These are phyloP conservation scores for Luvunga scandens DNA, from an alignment of 345 rosid species.

Conservation along the genomic window DNA sequence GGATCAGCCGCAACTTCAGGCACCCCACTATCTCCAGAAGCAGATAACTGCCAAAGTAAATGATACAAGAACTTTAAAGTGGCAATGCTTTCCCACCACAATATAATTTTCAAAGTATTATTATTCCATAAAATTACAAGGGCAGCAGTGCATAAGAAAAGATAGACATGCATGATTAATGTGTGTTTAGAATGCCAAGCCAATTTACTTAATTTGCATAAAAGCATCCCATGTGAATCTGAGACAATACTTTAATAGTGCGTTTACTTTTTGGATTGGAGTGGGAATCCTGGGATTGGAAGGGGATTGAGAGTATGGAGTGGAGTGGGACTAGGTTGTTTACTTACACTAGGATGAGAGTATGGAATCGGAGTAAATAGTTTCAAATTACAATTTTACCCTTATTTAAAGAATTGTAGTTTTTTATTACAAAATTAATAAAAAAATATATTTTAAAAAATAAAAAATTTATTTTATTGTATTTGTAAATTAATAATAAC, in stretches of 20 bases:
- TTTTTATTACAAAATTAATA: too few species aligned
- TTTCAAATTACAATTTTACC: too few species aligned
- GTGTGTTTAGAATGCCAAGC: background rate
- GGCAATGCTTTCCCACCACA: slow-evolving; percentile 9
- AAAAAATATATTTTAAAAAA: too few species aligned
- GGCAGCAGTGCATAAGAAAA: background rate
- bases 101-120: background rate
- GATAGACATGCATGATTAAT: background rate
- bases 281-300: too few species aligned
- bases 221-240: background rate
- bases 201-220: background rate
- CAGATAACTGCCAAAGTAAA: slow-evolving; percentile 57
- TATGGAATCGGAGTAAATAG: too few species aligned
- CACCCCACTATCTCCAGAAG: slow-evolving; percentile 91
- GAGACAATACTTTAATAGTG: background rate
- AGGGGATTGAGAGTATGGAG: too few species aligned
- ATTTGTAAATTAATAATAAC: too few species aligned
- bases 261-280: too few species aligned
- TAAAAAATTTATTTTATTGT: too few species aligned
- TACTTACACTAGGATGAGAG: too few species aligned
- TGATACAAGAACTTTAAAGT: background rate
- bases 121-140: background rate
- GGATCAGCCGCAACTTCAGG: slow-evolving; percentile 95
- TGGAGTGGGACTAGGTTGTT: too few species aligned
- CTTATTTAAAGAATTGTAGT: too few species aligned